Evolutionary conservation across 257 asterid species (phyloP).

Genomic region (Solanum phureja): DNA sequence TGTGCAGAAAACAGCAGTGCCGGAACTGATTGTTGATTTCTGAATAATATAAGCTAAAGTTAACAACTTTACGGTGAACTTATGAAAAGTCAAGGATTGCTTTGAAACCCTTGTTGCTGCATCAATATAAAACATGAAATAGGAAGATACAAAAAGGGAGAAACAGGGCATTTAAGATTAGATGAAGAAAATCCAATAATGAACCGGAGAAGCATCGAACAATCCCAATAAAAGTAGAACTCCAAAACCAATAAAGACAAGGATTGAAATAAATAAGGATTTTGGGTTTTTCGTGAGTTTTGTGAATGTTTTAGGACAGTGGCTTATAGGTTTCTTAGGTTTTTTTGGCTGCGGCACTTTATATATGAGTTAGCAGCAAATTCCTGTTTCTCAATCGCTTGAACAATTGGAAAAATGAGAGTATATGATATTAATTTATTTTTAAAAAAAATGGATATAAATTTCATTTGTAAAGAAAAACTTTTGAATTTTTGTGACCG

Average conservation of each 20-base stretch:
- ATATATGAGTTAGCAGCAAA: not conserved
- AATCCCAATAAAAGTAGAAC: not conserved
- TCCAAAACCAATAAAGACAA: not conserved
- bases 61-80: slow-evolving; percentile 14
- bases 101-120: slow-evolving; percentile 14
- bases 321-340: not conserved
- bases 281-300: not conserved
- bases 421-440: no score
- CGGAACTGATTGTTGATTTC: not conserved
- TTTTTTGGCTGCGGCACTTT: not conserved
- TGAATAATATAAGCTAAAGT: slow-evolving; percentile 23
- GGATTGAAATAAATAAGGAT: not conserved
- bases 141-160: slow-evolving; percentile 2
- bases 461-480: not conserved
- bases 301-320: not conserved
- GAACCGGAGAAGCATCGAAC: slow-evolving; percentile 31
- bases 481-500: not conserved
- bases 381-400: not conserved
- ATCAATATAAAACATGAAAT: slow-evolving; percentile 58
- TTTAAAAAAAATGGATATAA: not conserved
- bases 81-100: slow-evolving; percentile 20
- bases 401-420: not conserved
- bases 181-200: slow-evolving; percentile 3
- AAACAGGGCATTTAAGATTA: slow-evolving; percentile 24
- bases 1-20: slow-evolving; percentile 14